Percentiles rank a stretch among this genome's conserved stretches.
phyloP scores from a whole-genome alignment of 257 asterid genomes.

The Nicotiana undulata region DNA sequence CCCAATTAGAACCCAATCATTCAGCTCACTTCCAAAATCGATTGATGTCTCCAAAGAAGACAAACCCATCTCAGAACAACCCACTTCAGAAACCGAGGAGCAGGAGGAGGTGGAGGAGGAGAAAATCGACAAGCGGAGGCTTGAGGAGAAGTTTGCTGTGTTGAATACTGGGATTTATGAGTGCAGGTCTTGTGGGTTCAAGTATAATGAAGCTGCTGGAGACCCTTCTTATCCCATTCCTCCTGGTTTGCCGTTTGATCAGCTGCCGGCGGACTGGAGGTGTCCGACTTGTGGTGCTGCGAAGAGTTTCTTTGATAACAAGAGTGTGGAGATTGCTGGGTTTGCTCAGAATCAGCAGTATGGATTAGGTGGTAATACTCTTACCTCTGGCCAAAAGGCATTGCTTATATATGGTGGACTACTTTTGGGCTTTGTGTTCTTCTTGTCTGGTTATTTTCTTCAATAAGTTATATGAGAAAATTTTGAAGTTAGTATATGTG shows the following conservation, averaged over 20 bases:
- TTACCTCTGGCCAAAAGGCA: constrained; percentile 87
- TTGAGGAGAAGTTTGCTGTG: constrained; percentile 88
- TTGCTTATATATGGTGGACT: constrained; percentile 80
- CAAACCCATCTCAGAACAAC: constrained; percentile 31
- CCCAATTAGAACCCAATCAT: background rate
- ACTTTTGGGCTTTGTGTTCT: constrained; percentile 54
- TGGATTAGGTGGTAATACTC: constrained; percentile 88
- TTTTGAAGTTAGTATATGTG: constrained; percentile 3
- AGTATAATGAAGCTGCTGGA: constrained; percentile 50
- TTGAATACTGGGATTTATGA: constrained; percentile 79
- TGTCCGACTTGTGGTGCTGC: constrained; percentile 96
- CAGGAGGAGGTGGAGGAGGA: constrained; percentile 14
- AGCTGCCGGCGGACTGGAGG: constrained; percentile 90
- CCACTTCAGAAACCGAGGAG: constrained; percentile 18
- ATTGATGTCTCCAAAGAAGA: constrained; percentile 82
- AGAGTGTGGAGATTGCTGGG: constrained; percentile 90
- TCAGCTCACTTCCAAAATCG: constrained; percentile 26
- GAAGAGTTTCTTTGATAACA: constrained; percentile 73
- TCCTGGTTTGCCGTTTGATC: constrained; percentile 72
- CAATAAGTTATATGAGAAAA: constrained; percentile 25
- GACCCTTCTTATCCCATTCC: constrained; percentile 92
- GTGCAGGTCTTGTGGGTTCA: constrained; percentile 83
- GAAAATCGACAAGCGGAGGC: constrained; percentile 34
- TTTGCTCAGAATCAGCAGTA: constrained; percentile 94
- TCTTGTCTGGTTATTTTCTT: constrained; percentile 87